Evolutionary conservation across 805 yeast species (phyloP).

Genomic region (Isabelozyma heimii): DNA sequence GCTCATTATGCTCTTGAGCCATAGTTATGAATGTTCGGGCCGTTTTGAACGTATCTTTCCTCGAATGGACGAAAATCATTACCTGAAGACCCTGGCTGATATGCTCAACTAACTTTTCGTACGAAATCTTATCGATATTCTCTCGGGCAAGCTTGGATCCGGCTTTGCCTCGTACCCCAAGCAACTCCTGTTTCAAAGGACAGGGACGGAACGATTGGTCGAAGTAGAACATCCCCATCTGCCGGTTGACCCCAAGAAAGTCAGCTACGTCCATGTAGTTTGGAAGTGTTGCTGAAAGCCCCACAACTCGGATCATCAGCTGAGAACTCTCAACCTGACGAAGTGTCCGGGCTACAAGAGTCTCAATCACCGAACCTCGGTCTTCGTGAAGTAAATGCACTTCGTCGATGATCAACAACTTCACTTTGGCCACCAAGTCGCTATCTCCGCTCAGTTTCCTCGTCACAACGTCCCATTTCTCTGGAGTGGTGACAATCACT

Average conservation of each 20-base stretch:
- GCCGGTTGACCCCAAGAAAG: slow-evolving; percentile 85
- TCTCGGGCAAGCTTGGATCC: slow-evolving; percentile 72
- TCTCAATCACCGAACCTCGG: slow-evolving; percentile 95
- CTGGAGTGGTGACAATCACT: slow-evolving; percentile 91
- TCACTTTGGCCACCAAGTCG: slow-evolving; percentile 80
- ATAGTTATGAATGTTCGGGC: slow-evolving; percentile 67
- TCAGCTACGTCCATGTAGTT: slow-evolving; percentile 93
- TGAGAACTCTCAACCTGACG: slow-evolving; percentile 95
- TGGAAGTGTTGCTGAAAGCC: slow-evolving; percentile 91
- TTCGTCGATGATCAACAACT: slow-evolving; percentile 87
- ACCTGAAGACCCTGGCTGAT: slow-evolving; percentile 76
- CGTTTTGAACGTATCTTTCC: slow-evolving; percentile 87
- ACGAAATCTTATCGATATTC: slow-evolving; percentile 71
- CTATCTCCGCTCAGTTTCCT: slow-evolving; percentile 88
- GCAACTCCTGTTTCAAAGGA: slow-evolving; percentile 81
- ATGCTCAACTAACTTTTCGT: slow-evolving; percentile 70
- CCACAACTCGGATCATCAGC: slow-evolving; percentile 89
- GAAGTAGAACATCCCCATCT: slow-evolving; percentile 90
- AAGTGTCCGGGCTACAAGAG: slow-evolving; percentile 88
- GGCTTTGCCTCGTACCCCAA: slow-evolving; percentile 85
- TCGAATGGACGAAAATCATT: slow-evolving; percentile 94
- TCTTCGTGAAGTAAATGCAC: slow-evolving; percentile 97
- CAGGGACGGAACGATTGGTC: slow-evolving; percentile 93
- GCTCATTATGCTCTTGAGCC: slow-evolving; percentile 63
- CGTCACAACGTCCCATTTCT: slow-evolving; percentile 97